Conservation (phyloP, 306 rosid species). For the Sicyos baderoa region DNA sequence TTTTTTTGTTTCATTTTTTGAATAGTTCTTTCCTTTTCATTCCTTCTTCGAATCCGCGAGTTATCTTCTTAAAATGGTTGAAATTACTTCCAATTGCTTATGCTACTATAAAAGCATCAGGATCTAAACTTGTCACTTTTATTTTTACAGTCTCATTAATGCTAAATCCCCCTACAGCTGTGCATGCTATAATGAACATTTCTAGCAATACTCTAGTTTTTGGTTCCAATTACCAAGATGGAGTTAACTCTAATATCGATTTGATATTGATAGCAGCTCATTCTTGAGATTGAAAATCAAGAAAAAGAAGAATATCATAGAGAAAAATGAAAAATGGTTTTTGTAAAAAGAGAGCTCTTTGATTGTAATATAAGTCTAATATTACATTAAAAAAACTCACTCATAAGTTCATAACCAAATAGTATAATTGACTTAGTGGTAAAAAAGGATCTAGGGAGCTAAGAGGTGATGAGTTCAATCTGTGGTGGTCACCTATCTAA, state of each 20-base stretch:
- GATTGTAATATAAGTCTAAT: too few species aligned
- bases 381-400: too few species aligned
- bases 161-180: background rate
- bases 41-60: background rate
- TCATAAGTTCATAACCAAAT: too few species aligned
- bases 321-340: background rate
- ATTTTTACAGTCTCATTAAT: background rate
- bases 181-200: background rate
- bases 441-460: too few species aligned
- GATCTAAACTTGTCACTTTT: background rate
- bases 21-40: background rate
- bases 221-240: background rate
- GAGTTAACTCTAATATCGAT: background rate
- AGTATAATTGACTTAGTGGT: too few species aligned
- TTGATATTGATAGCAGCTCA: background rate
- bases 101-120: background rate
- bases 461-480: too few species aligned
- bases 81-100: background rate
- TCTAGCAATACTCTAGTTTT: background rate
- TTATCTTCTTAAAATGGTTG: background rate
- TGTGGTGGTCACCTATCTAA: too few species aligned
- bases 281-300: background rate
- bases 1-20: background rate
- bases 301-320: background rate
- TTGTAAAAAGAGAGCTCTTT: background rate